These are phyloP conservation scores for Clarireedia paspali DNA, from an alignment of 2,329 filamentous ascomycete species.

Conservation along the genomic window DNA sequence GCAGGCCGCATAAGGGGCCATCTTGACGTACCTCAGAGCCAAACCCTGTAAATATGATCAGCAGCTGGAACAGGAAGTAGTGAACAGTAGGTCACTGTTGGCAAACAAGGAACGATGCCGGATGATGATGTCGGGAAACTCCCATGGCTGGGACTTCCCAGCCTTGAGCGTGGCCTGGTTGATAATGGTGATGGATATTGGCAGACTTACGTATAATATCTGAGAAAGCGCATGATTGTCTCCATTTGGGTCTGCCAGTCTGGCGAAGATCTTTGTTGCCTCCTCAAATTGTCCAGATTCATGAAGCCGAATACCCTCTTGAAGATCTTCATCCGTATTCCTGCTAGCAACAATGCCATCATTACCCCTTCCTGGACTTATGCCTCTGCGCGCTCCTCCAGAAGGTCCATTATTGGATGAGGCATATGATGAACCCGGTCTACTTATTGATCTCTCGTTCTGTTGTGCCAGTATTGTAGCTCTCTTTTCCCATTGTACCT, in stretches of 20 bases:
- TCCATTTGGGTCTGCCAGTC: constrained; percentile 73
- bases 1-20: constrained; percentile 13
- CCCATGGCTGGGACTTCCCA: not conserved
- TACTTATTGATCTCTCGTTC: constrained; percentile 37
- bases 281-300: constrained; percentile 71
- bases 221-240: constrained; percentile 91
- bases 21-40: constrained; percentile 61
- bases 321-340: constrained; percentile 64
- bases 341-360: constrained; percentile 39
- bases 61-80: constrained; percentile 2
- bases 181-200: not conserved
- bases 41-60: constrained; percentile 46
- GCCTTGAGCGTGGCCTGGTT: not conserved
- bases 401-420: constrained; percentile 16
- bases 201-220: constrained; percentile 59
- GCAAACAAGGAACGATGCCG: not conserved
- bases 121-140: not conserved
- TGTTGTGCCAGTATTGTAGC: constrained; percentile 78
- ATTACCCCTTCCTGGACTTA: constrained; percentile 10
- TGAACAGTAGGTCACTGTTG: not conserved
- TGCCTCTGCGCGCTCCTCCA: not conserved
- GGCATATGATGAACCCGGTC: constrained; percentile 33
- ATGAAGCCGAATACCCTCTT: constrained; percentile 91
- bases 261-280: constrained; percentile 80
- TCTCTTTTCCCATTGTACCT: constrained; percentile 84